Evolutionary conservation across 2,329 filamentous ascomycete species (phyloP).

Genomic region (Phyllachora maydis): DNA sequence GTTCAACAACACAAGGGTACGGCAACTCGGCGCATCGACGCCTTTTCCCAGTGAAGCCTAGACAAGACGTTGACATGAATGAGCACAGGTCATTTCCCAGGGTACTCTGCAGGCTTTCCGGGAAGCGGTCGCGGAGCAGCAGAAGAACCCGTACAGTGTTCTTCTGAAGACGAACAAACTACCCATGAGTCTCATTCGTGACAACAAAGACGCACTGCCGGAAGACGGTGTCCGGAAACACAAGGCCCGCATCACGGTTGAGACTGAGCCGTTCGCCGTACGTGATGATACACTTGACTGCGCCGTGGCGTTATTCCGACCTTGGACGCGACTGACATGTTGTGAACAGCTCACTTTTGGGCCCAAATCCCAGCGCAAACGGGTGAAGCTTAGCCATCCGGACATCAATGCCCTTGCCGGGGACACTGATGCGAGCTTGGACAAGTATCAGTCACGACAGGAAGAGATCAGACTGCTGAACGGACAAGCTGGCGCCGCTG

Average conservation of each 20-base stretch:
- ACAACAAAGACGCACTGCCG: no score
- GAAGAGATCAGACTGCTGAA: slow-evolving; percentile 63
- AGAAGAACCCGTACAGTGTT: slow-evolving; percentile 78
- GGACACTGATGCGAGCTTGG: slow-evolving; percentile 60
- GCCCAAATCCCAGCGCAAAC: slow-evolving; percentile 79
- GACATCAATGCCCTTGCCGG: slow-evolving; percentile 67
- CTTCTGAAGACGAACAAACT: slow-evolving; percentile 95
- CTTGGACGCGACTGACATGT: no score
- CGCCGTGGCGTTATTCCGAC: no score
- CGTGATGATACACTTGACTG: no score
- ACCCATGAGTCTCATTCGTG: no score
- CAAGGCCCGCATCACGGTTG: slow-evolving; percentile 80
- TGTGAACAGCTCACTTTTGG: no score
- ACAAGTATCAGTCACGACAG: slow-evolving; percentile 58
- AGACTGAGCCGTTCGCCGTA: slow-evolving; percentile 66
- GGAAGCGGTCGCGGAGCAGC: slow-evolving; percentile 77
- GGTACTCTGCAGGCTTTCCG: slow-evolving; percentile 55
- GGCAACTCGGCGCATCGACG: slow-evolving; percentile 33
- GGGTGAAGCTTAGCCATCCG: slow-evolving; percentile 72
- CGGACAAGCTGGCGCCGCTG: slow-evolving; percentile 35
- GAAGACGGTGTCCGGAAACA: no score
- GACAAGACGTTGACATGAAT: no score
- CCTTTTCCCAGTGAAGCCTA: background rate
- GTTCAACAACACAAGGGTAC: slow-evolving; percentile 87
- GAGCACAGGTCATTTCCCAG: no score